Evolutionary conservation across 2,329 filamentous ascomycete species (phyloP), one percentile per base, ranked within the genome.

Genomic region (Ascochyta pisi): DNA sequence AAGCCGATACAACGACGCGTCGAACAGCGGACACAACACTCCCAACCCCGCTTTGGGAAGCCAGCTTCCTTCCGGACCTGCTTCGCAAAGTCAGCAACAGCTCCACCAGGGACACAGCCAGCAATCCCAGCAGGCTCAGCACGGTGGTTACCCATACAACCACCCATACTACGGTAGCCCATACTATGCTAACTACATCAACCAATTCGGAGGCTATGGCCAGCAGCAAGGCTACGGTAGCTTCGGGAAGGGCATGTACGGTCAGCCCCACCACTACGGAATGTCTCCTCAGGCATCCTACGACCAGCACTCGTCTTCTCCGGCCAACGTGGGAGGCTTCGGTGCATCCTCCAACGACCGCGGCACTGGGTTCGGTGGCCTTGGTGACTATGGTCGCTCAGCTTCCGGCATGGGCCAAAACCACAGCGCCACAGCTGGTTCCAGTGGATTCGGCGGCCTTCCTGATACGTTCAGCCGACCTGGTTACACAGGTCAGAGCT

Each of bases 21-120:
- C 92, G 69, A 92, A 89, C 79, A 96, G 92, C 73, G 94, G 92
- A 40, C 89, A 95, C 75, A 94, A 89, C 68, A 97, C 93, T 2
- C 93, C 94, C 33, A 95, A 96, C 79, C 92, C 93, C 26, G 83
- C 88, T 37, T 76, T 85, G 57, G 82, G 83, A 56, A 80, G 77
- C 48, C 83, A 84, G 56, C 82, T 84, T 56, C 83, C 68, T 46
- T 63, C 58, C 35, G 72, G 85, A 61, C 77, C 78, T 50, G 79
- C 78, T 45, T 81, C 83, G 29, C 75, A 77, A 55, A 66, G 61
- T 59, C 47, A 51, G 49, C 49, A 50, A 33, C 81, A 81, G 57
- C 73, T 76, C 34, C 82, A 83, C 65, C 81, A 83, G 70, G 80
- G 78, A 47, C 80, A 81, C 54, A 46, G 37, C 31, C 80, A 78